Base-by-base conservation (phyloP, 2,329 filamentous ascomycete species). In the Epichloe typhina region DNA sequence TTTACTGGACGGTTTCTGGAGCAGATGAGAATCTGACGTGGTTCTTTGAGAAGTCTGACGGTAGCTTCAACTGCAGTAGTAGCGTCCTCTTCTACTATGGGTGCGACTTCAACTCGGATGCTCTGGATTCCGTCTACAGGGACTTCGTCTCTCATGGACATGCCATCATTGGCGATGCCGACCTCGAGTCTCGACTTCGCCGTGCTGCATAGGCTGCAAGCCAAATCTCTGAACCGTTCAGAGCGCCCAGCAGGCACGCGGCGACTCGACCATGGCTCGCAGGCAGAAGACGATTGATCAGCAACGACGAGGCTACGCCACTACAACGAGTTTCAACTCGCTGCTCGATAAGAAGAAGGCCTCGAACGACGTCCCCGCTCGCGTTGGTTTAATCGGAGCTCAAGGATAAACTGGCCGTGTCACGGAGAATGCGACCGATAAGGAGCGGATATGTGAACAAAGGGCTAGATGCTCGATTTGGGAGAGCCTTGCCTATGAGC, bases 31-130 rank as follows among this genome's bases (percentile, higher is more conserved):
- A 97, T 66, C 74, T 97, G 60, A 90, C 88, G 11, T 97, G 91
- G 93, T 96, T 97, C 75, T 94, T 95, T 59, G 90, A 95, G 69
- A 95, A 95, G 76, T 86, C 91, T 9, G 89, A 96, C 59, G 91
- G 93, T 51, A 95, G 88, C 68, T 79, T 96, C 60, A 88, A 85
- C 55, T 82, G 83, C 51, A 82, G 88, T 58, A 88, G 88, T 52
- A 88, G 90, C 62, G 88, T 96, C 39, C 83, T 97, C 62, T 97
- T 97, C 75, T 97, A 91, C 86, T 95, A 94, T 66, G 90, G 90
- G 49, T 81, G 93, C 52, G 86, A 93, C 57, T 83, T 82, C 50
- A 82, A 84, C 26, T 31, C 26, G 35, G 82, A 88, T 65, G 59
- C 59, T 19, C 84, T 96, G 21, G 82, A 84, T 59, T 78, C 86